These are phyloP conservation scores for Penicillium parvum DNA, from an alignment of 495 filamentous ascomycete genomes.

Conservation along the genomic window DNA sequence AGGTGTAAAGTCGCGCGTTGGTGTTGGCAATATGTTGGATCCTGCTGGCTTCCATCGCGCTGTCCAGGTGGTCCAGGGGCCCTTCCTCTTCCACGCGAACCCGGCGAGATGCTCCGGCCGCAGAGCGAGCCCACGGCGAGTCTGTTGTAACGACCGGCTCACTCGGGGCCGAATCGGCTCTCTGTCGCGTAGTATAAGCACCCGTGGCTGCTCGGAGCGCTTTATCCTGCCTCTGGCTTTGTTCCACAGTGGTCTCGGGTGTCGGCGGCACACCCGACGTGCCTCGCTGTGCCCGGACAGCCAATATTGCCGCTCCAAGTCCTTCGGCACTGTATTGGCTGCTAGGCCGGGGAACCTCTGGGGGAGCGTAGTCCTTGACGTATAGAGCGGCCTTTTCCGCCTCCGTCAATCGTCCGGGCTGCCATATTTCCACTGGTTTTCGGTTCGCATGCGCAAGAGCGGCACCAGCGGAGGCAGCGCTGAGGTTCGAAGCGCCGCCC, in stretches of 20 bases:
- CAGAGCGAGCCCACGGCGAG: constrained; percentile 59
- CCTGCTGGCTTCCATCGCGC: constrained; percentile 53
- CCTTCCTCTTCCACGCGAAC: constrained; percentile 26
- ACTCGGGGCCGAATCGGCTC: constrained; percentile 63
- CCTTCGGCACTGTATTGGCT: constrained; percentile 52
- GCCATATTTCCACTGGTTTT: constrained; percentile 57
- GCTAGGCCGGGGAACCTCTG: constrained; percentile 49
- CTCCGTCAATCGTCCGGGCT: constrained; percentile 52
- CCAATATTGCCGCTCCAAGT: constrained; percentile 68
- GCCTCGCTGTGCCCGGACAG: constrained; percentile 53
- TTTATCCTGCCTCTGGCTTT: constrained; percentile 47
- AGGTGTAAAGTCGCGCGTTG: constrained; percentile 66
- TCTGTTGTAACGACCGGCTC: constrained; percentile 50
- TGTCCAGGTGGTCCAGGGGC: constrained; percentile 28
- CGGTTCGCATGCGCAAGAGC: constrained; percentile 71
- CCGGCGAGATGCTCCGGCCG: constrained; percentile 57
- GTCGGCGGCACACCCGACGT: no score
- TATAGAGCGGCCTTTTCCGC: constrained; percentile 65
- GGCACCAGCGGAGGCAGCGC: constrained; percentile 64
- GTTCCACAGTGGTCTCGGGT: no score
- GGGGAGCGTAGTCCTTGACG: constrained; percentile 62
- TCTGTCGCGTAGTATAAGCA: constrained; percentile 60
- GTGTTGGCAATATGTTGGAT: constrained; percentile 49
- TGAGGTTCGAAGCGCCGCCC: constrained; percentile 64
- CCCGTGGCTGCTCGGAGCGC: constrained; percentile 70